Evolutionary conservation across 2,329 filamentous ascomycete species (phyloP).

Genomic region (Sporothrix brasiliensis): DNA sequence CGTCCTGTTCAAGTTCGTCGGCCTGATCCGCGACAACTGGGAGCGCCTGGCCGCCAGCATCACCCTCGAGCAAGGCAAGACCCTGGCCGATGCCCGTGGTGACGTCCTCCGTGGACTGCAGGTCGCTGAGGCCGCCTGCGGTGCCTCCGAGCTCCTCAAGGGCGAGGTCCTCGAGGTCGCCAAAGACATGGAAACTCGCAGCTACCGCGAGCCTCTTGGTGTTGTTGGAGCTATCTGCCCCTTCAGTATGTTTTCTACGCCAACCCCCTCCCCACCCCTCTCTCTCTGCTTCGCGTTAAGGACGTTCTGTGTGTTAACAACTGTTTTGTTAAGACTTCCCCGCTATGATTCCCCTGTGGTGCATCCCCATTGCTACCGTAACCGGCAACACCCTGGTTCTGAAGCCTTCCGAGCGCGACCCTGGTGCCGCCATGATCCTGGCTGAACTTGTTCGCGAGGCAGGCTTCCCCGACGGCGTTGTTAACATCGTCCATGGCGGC

Average conservation of each 20-base stretch:
- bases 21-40: constrained; percentile 80
- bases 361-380: constrained; percentile 79
- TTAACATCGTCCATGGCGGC: constrained; percentile 81
- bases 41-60: constrained; percentile 82
- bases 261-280: no score
- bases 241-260: constrained; percentile 65
- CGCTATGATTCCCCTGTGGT: constrained; percentile 93
- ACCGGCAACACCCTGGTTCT: constrained; percentile 83
- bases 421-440: constrained; percentile 82
- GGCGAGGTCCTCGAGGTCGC: constrained; percentile 83
- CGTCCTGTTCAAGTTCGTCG: constrained; percentile 85
- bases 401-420: constrained; percentile 85
- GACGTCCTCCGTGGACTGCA: constrained; percentile 82
- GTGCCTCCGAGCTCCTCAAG: constrained; percentile 78
- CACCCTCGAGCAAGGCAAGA: constrained; percentile 87
- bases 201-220: constrained; percentile 78
- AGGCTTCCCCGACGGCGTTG: constrained; percentile 77
- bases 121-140: constrained; percentile 81
- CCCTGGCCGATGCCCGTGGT: constrained; percentile 77
- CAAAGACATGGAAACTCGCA: constrained; percentile 87
- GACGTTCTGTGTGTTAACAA: not conserved
- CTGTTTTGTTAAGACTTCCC: constrained; percentile 69
- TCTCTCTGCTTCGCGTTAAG: no score
- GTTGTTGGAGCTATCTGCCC: constrained; percentile 84
- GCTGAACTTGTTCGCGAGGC: constrained; percentile 78